Evolutionary conservation across 345 rosid species (phyloP), one percentile per base, ranked within the genome.

Genomic region (Heritiera littoralis): DNA sequence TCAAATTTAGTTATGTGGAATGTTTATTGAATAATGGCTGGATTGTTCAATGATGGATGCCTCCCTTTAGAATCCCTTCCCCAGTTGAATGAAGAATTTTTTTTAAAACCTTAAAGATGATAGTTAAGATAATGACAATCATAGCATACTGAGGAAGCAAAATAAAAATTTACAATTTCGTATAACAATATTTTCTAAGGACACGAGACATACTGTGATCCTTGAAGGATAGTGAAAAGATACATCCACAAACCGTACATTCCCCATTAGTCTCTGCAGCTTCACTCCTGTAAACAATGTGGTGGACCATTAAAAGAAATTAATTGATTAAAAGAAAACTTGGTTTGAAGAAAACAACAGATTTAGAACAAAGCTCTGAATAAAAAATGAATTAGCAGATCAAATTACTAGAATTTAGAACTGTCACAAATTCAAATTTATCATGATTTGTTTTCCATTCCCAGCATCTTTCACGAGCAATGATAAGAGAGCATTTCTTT

Each of bases 211-310:
- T 82, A 82, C 85, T 32, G 56, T 79, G 69, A 49, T 65, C 83
- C 88, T 80, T 58, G 90, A 87, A 72, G 90, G 86, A 67, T 87
- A 86, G 52, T 52, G 78, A 78, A 87, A 87, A 48, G 88, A 84
- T 11, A 85, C 85, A 66, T 84, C 65, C 35, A 74, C 66, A 65
- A 87, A 84, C 75, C 84, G 86, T 75, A 87, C 38, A 72, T 82
- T 65, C 68, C 88, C 90, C 41, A 23, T 75, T 66, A 87, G 59
- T 71, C 79, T 85, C 74, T 49, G 83, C 77, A 79, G 81, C 76
- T 79, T 79, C 73, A 76, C 43, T 46, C 90, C 88, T 86, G 79
- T 15, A 66, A 48, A 60, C n/a, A 69, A 43, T 32, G 52, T 23
- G 51, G 61, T 35, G 52, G 46, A 74, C 71, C 6, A 69, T 40